These are phyloP conservation scores for Boletus speciosus DNA, from an alignment of 768 basidiomycete genomes.

Conservation along the genomic window DNA sequence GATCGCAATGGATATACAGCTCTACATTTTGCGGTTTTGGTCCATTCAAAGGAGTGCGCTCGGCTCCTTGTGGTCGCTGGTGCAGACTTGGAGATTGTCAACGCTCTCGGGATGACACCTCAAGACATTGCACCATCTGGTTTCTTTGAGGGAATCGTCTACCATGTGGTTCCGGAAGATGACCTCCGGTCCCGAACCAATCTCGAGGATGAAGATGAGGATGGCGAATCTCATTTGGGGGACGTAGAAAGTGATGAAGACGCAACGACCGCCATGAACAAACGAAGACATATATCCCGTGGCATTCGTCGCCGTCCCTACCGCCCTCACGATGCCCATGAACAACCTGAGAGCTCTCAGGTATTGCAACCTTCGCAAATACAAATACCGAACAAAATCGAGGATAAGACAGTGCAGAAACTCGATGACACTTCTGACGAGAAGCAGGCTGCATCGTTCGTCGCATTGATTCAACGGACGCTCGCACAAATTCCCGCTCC, in stretches of 20 bases:
- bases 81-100: conserved; percentile 75
- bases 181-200: conserved; percentile 21
- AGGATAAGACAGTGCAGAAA: conserved; percentile 24
- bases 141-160: conserved; percentile 41
- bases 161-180: conserved; percentile 15
- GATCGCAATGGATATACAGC: conserved; percentile 92
- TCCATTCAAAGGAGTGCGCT: conserved; percentile 59
- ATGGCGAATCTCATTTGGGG: conserved; percentile 62
- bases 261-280: conserved; percentile 29
- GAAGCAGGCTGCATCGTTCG: conserved; percentile 47
- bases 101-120: conserved; percentile 66
- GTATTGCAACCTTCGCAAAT: not conserved
- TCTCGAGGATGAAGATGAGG: conserved; percentile 41
- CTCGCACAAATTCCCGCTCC: conserved; percentile 57
- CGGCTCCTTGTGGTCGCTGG: conserved; percentile 71
- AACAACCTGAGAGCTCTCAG: conserved; percentile 7
- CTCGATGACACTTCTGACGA: conserved; percentile 25
- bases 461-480: conserved; percentile 75
- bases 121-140: conserved; percentile 51
- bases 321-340: conserved; percentile 15
- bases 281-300: conserved; percentile 33
- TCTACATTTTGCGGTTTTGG: conserved; percentile 78
- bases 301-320: conserved; percentile 30
- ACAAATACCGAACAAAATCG: not conserved
- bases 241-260: conserved; percentile 69